These are phyloP conservation scores for Gnetum montanum DNA, from an alignment of 75 land plant species.

Conservation along the genomic window DNA sequence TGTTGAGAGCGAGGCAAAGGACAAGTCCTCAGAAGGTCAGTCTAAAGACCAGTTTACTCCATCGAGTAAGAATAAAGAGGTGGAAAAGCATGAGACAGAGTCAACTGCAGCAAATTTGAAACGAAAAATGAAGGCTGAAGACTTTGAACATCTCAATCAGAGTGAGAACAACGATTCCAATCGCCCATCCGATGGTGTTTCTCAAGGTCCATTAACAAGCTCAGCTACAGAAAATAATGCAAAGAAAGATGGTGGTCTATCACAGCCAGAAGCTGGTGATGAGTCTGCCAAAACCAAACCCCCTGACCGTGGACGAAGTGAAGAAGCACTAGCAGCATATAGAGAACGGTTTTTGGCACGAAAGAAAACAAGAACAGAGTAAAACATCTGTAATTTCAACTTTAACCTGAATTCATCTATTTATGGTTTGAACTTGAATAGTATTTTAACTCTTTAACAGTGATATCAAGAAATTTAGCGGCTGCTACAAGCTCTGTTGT, in stretches of 20 bases:
- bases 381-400: too few relatives aligned
- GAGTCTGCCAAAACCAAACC: neutral
- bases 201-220: neutral
- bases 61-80: neutral
- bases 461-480: too few relatives aligned
- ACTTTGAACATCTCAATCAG: neutral
- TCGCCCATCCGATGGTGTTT: neutral
- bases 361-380: constrained; percentile 23
- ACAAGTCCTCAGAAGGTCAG: neutral
- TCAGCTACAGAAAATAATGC: neutral
- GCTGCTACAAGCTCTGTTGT: too few relatives aligned
- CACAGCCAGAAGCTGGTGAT: neutral
- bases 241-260: neutral
- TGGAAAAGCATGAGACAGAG: neutral
- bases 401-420: too few relatives aligned
- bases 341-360: constrained; percentile 79
- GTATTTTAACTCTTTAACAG: too few relatives aligned
- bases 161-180: neutral
- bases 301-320: constrained; percentile 23
- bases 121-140: neutral
- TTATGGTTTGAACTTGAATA: too few relatives aligned
- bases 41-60: too few relatives aligned
- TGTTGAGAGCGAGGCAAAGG: constrained; percentile 8
- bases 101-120: neutral
- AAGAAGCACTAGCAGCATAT: constrained; percentile 73